Conservation (phyloP, 2,329 filamentous ascomycete genomes). For the Bipolaris victoriae region DNA sequence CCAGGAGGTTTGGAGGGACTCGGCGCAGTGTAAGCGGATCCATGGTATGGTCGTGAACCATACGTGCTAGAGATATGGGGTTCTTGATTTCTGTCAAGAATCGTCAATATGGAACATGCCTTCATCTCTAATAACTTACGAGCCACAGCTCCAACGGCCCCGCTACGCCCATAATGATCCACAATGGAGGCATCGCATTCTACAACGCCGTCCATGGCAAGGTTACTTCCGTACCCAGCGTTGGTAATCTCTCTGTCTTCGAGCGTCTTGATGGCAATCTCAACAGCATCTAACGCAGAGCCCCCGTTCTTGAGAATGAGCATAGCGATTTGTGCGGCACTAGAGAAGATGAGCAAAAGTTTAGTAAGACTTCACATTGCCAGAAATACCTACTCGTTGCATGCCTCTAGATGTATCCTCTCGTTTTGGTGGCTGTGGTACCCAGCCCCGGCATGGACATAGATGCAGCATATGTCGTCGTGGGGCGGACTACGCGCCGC, state of each 20-base stretch:
- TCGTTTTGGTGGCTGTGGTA: constrained; percentile 92
- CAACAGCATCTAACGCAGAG: constrained; percentile 84
- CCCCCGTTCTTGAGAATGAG: constrained; percentile 77
- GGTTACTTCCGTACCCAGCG: constrained; percentile 92
- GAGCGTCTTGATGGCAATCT: constrained; percentile 83
- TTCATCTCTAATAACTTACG: constrained; percentile 64
- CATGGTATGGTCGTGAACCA: constrained; percentile 79
- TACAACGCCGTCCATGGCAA: constrained; percentile 86
- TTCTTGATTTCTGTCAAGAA: constrained; percentile 78
- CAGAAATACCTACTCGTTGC: constrained; percentile 73
- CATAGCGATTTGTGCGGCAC: constrained; percentile 86
- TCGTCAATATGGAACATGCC: constrained; percentile 22
- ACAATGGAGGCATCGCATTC: constrained; percentile 95
- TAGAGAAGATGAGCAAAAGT: constrained; percentile 45
- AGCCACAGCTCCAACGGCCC: constrained; percentile 87
- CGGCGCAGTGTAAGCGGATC: constrained; percentile 80
- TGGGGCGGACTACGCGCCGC: constrained; percentile 48
- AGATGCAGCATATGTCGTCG: constrained; percentile 74
- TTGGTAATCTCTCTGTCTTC: constrained; percentile 98
- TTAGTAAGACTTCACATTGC: not conserved
- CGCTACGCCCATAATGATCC: constrained; percentile 88
- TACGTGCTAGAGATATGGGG: constrained; percentile 83
- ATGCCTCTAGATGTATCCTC: constrained; percentile 80
- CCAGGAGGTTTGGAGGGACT: constrained; percentile 90
- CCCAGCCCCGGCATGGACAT: constrained; percentile 93